Evolutionary conservation across 2,329 filamentous ascomycete species (phyloP).

Genomic region (Talaromyces sp.): DNA sequence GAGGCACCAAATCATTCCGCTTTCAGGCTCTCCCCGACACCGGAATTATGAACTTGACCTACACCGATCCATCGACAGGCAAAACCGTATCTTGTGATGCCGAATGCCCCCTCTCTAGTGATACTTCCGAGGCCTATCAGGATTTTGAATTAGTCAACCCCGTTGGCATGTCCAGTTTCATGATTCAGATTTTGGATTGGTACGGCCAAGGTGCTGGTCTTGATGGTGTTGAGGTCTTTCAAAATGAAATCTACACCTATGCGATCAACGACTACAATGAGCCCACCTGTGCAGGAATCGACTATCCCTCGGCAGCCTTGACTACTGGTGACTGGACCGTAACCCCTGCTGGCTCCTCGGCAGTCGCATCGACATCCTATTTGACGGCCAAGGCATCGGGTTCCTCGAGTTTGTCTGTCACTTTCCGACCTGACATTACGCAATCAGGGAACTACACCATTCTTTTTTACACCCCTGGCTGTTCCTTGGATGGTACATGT

Average conservation of each 20-base stretch:
- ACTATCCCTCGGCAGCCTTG: conserved; percentile 62
- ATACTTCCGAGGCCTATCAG: conserved; percentile 64
- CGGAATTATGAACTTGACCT: conserved; percentile 95
- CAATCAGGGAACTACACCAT: conserved; percentile 90
- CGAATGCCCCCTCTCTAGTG: conserved; percentile 75
- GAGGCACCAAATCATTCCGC: conserved; percentile 83
- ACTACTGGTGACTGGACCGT: conserved; percentile 70
- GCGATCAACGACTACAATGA: conserved; percentile 87
- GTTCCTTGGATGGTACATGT: conserved; percentile 74
- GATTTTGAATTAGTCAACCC: conserved; percentile 88
- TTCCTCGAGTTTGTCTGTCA: conserved; percentile 61
- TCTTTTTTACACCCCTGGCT: conserved; percentile 89
- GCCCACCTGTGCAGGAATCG: conserved; percentile 66
- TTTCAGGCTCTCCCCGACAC: conserved; percentile 80
- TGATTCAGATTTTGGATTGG: conserved; percentile 79
- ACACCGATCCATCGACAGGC: conserved; percentile 69
- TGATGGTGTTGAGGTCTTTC: conserved; percentile 78
- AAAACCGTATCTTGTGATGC: conserved; percentile 69
- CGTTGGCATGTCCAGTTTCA: conserved; percentile 83
- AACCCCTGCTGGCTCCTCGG: conserved; percentile 57
- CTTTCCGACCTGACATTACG: conserved; percentile 69
- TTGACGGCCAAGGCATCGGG: conserved; percentile 62
- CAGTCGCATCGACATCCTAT: conserved; percentile 59
- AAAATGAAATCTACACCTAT: conserved; percentile 76
- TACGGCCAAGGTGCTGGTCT: conserved; percentile 83